Evolutionary conservation across 331 rosid species (phyloP).

Genomic region (Prunus yedoensis): DNA sequence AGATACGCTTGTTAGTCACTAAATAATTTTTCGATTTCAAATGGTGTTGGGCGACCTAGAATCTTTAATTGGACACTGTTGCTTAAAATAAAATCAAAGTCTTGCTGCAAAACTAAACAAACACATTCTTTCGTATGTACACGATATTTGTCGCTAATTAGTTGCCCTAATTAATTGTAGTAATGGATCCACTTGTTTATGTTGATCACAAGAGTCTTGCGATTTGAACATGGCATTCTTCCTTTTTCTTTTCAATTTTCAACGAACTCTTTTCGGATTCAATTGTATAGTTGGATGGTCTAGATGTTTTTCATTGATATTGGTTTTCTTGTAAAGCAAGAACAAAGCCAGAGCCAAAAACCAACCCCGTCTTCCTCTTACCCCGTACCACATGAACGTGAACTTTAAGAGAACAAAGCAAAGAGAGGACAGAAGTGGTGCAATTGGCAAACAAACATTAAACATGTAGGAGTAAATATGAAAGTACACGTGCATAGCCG

Average conservation of each 20-base stretch:
- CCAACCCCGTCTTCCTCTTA: conserved; percentile 29
- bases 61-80: background rate
- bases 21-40: too few relatives aligned
- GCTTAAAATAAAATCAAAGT: background rate
- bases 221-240: background rate
- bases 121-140: too few relatives aligned
- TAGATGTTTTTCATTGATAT: background rate
- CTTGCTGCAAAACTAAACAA: too few relatives aligned
- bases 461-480: conserved; percentile 11
- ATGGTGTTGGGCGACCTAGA: too few relatives aligned
- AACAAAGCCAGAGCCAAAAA: conserved; percentile 11
- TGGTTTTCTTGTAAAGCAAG: background rate
- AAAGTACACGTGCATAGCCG: conserved; percentile 51
- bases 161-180: too few relatives aligned
- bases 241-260: background rate
- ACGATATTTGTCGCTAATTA: too few relatives aligned
- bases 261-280: background rate
- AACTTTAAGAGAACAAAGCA: conserved; percentile 17
- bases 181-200: background rate
- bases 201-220: background rate
- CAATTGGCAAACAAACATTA: conserved; percentile 5
- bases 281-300: background rate
- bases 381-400: conserved; percentile 30
- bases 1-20: too few relatives aligned
- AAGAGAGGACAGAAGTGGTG: conserved; percentile 25